Evolutionary conservation across 345 rosid genomes (phyloP).

Genomic region (Sapria himalayana): DNA sequence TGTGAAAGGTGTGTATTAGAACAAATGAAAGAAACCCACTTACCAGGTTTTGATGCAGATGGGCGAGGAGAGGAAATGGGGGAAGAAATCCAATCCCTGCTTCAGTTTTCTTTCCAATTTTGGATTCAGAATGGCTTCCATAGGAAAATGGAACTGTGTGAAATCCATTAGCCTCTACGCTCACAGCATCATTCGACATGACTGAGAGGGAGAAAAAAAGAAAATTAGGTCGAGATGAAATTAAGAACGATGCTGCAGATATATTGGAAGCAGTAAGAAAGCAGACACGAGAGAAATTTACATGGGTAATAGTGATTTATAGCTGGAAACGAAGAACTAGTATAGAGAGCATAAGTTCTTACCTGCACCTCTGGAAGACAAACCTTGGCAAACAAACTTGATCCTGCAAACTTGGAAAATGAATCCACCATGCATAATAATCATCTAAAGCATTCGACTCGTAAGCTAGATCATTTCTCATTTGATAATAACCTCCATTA

Average conservation of each 20-base stretch:
- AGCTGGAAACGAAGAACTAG: too few relatives aligned
- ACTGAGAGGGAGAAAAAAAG: slow-evolving; percentile 20
- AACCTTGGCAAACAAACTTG: slow-evolving; percentile 27
- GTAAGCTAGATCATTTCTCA: too few relatives aligned
- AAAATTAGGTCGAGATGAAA: slow-evolving; percentile 6
- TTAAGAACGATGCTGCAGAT: slow-evolving; percentile 4
- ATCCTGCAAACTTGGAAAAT: slow-evolving; percentile 40
- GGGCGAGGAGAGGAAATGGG: slow-evolving; percentile 54
- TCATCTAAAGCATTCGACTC: slow-evolving; percentile 11
- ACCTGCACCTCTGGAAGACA: slow-evolving; percentile 35
- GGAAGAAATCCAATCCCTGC: slow-evolving; percentile 43
- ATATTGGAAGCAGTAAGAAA: too few relatives aligned
- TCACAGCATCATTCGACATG: slow-evolving; percentile 21
- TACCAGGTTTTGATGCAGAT: slow-evolving; percentile 57
- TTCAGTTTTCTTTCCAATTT: slow-evolving; percentile 20
- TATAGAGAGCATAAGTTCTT: too few relatives aligned
- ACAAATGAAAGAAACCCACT: slow-evolving; percentile 17
- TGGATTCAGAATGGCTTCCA: slow-evolving; percentile 29
- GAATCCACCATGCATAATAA: slow-evolving; percentile 13
- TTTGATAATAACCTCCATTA: too few relatives aligned
- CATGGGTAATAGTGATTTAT: too few relatives aligned
- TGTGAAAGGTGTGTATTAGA: too few relatives aligned
- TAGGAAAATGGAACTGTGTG: slow-evolving; percentile 53
- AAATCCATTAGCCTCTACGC: slow-evolving; percentile 19
- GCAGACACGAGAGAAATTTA: too few relatives aligned